Evolutionary conservation across 352 stramenopile species (phyloP).

Genomic region (Pythium vanterpoolii): DNA sequence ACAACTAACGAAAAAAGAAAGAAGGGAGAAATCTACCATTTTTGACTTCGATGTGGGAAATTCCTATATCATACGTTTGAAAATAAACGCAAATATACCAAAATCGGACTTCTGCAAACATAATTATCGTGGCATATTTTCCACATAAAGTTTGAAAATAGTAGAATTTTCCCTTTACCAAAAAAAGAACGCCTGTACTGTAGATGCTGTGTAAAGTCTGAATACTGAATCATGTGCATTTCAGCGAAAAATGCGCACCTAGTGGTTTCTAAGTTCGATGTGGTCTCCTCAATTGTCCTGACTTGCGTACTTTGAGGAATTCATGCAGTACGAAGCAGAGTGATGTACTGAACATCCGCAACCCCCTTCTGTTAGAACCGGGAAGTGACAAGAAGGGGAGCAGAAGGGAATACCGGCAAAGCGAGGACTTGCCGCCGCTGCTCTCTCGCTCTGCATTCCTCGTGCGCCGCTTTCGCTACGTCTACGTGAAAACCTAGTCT

Average conservation of each 20-base stretch:
- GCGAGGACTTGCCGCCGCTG: neutral
- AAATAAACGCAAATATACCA: too few species aligned
- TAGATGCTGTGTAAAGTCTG: constrained; percentile 4
- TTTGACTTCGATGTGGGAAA: too few species aligned
- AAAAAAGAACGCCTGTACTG: neutral
- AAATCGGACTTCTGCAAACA: too few species aligned
- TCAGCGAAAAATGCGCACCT: too few species aligned
- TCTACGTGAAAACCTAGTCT: neutral
- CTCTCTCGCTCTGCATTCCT: neutral
- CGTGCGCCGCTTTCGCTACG: neutral
- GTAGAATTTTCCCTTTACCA: too few species aligned
- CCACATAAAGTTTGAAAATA: too few species aligned
- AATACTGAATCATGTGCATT: too few species aligned
- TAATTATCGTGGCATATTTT: too few species aligned
- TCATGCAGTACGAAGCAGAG: neutral
- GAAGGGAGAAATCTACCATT: constrained; percentile 5
- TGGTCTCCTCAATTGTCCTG: neutral
- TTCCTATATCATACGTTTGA: too few species aligned
- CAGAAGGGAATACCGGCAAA: neutral
- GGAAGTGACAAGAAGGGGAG: neutral
- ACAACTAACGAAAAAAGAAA: constrained; percentile 19
- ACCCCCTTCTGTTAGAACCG: constrained; percentile 5
- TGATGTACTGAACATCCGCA: constrained; percentile 16
- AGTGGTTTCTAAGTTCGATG: neutral
- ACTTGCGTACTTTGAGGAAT: constrained; percentile 5